These are phyloP conservation scores for Talaromyces sp. DNA, from an alignment of 2,329 filamentous ascomycete genomes.

Conservation along the genomic window DNA sequence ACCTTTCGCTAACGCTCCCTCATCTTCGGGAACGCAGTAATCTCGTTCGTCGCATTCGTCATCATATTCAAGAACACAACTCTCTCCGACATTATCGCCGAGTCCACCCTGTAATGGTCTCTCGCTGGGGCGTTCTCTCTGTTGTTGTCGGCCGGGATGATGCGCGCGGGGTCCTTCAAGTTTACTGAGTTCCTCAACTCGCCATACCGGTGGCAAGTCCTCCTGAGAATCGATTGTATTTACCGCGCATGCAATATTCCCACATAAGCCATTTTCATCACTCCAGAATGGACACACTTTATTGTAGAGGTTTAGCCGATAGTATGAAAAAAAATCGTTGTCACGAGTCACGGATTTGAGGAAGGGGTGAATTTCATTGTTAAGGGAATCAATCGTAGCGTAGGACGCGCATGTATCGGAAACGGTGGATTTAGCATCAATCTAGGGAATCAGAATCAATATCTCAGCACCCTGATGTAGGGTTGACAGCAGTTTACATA, in stretches of 20 bases:
- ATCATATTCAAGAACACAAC: conserved; percentile 94
- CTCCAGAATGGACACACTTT: conserved; percentile 95
- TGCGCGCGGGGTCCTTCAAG: conserved; percentile 85
- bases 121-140: conserved; percentile 61
- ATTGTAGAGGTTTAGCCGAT: conserved; percentile 89
- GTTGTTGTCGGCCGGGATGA: conserved; percentile 72
- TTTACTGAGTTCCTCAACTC: conserved; percentile 85
- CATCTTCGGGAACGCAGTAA: conserved; percentile 94
- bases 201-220: conserved; percentile 87
- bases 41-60: conserved; percentile 95
- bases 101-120: conserved; percentile 75
- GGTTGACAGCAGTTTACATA: conserved; percentile 37
- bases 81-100: conserved; percentile 84
- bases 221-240: conserved; percentile 93
- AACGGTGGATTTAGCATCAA: conserved; percentile 82
- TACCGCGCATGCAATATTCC: conserved; percentile 93
- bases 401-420: conserved; percentile 94
- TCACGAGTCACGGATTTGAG: conserved; percentile 75
- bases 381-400: conserved; percentile 79
- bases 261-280: conserved; percentile 89
- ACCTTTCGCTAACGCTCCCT: conserved; percentile 77
- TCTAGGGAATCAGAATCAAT: conserved; percentile 47
- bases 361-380: conserved; percentile 67
- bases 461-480: background rate
- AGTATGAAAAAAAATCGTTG: conserved; percentile 98